phyloP scores from a whole-genome alignment of 306 rosid species.

The Albizia julibrissin region DNA sequence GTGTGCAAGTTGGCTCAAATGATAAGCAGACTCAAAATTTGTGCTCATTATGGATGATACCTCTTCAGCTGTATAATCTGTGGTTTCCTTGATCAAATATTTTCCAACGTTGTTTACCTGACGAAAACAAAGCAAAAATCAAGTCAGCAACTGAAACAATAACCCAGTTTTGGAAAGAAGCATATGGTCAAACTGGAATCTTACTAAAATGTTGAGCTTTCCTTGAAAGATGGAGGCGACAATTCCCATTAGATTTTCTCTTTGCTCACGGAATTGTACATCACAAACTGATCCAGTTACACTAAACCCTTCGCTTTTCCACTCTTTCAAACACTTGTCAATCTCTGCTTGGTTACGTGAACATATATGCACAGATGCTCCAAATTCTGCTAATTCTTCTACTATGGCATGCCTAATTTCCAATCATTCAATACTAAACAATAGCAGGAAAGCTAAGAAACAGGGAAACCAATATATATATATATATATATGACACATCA shows the following conservation, averaged over 20 bases:
- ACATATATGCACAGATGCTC: conserved; percentile 32
- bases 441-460: neutral
- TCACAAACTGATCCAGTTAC: conserved; percentile 11
- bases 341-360: conserved; percentile 28
- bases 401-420: conserved; percentile 13
- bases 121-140: neutral
- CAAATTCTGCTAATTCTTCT: conserved; percentile 26
- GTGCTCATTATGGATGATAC: conserved; percentile 34
- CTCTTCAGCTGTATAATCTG: conserved; percentile 42
- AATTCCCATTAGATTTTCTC: conserved; percentile 11
- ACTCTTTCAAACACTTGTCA: conserved; percentile 25
- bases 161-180: neutral
- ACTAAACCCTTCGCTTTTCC: conserved; percentile 24
- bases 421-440: neutral
- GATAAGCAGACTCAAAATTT: conserved; percentile 47
- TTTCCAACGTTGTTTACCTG: conserved; percentile 55
- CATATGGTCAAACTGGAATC: neutral
- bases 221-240: conserved; percentile 10
- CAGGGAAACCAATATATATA: neutral
- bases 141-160: neutral
- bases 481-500: neutral
- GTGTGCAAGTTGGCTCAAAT: conserved; percentile 48
- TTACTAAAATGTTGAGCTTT: conserved; percentile 37
- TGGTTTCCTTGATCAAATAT: neutral
- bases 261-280: neutral